Base-by-base conservation (phyloP, 805 yeast genomes). In the Yarrowia sp. region DNA sequence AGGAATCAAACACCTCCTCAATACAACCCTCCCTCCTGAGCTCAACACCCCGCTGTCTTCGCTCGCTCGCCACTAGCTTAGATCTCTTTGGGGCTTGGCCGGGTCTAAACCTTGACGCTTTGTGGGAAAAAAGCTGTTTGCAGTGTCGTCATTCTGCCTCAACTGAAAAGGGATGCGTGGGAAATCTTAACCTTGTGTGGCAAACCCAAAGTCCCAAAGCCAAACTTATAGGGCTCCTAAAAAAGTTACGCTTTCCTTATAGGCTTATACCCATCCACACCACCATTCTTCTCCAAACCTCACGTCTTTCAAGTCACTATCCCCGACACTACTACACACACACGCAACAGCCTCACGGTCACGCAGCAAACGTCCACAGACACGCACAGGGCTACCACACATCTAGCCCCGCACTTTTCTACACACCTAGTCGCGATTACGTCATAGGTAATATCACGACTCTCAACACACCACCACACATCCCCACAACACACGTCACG, bases 271-370 rank as follows among this genome's bases (percentile, higher is more conserved):
- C 47, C 44, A 18, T 31, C 45, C 33, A 28, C 64, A 62, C 67
- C 28, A 28, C 61, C 67, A n/a, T n/a, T 65, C 83, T 78, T 31
- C 39, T 33, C 22, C 31, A 39, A 32, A 17, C 39, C 28, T 48
- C 35, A 45, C 33, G 35, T 15, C 48, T 28, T 4, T 14, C 18
- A 4, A 9, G 14, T 10, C n/a, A 31, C 14, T 18, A 18, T n/a
- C n/a, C n/a, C n/a, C n/a, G n/a, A n/a, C n/a, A n/a, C 8, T 4
- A 8, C 7, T 32, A 3, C 38, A 3, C 11, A 8, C 38, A 10
- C 53, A 14, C 50, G 28, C 8, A 18, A 4, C 47, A 42, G 36
- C 36, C 36, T 31, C 9, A 1, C n/a, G n/a, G n/a, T 3, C 31
- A 42, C 31, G n/a, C 31, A n/a, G 45, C 31, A n/a, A n/a, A 22